A percentile compares a stretch with the other conserved stretches of the same genome.
Evolutionary conservation across 2,329 filamentous ascomycete species (phyloP).

Genomic region (Alternaria burnsii): DNA sequence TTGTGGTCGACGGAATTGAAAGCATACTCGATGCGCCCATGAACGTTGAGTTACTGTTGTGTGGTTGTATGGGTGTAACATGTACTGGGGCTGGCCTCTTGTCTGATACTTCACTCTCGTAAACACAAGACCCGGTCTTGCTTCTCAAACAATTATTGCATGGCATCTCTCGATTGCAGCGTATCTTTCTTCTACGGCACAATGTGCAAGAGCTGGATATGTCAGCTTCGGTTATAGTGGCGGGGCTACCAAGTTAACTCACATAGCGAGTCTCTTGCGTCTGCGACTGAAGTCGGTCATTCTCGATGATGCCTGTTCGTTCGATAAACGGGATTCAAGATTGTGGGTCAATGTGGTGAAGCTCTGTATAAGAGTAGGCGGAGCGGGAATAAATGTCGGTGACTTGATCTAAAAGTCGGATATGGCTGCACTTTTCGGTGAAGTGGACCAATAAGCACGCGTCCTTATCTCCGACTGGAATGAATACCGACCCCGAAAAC

Average conservation of each 20-base stretch:
- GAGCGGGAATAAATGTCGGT: constrained; percentile 5
- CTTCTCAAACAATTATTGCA: constrained; percentile 68
- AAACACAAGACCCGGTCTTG: constrained; percentile 62
- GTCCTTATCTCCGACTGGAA: constrained; percentile 10
- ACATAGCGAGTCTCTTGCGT: constrained; percentile 57
- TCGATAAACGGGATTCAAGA: no score
- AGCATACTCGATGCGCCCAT: not conserved
- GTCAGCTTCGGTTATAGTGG: constrained; percentile 10
- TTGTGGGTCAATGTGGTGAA: not conserved
- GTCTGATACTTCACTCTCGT: constrained; percentile 42
- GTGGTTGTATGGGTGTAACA: constrained; percentile 4
- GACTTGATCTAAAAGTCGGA: not conserved
- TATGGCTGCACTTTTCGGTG: not conserved
- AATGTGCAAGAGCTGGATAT: constrained; percentile 62
- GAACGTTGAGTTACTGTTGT: not conserved
- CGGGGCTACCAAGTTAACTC: constrained; percentile 23
- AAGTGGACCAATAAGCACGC: not conserved
- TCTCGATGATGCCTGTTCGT: not conserved
- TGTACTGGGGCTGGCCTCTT: constrained; percentile 6
- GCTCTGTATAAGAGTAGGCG: not conserved
- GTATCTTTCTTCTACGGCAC: constrained; percentile 68
- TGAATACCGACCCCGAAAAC: constrained; percentile 10
- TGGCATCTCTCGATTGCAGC: constrained; percentile 67
- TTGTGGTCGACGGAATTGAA: not conserved
- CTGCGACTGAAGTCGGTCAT: constrained; percentile 37